Conservation (phyloP, 371 early-diverging fungal genomes). For the Rhizopus delemar region DNA sequence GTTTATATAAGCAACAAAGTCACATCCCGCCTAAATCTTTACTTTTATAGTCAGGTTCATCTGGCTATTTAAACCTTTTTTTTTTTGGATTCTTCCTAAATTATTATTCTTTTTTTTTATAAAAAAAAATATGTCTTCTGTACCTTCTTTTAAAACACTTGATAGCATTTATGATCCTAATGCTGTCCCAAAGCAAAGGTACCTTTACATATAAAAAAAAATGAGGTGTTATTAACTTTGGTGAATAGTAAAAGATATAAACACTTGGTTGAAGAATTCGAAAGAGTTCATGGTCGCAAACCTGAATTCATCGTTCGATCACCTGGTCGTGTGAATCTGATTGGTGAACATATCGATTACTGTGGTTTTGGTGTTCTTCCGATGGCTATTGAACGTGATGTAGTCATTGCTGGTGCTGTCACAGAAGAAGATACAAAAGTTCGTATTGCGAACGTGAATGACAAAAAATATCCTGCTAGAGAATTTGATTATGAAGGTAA, state of each 20-base stretch:
- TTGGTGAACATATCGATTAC: slow-evolving; percentile 97
- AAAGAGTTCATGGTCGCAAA: slow-evolving; percentile 56
- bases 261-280: slow-evolving; percentile 57
- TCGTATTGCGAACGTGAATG: slow-evolving; percentile 62
- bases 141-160: slow-evolving; percentile 42
- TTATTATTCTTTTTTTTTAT: background rate
- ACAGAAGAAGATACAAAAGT: slow-evolving; percentile 52
- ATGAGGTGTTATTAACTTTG: background rate
- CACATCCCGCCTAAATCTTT: slow-evolving; percentile 6
- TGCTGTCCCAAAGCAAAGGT: slow-evolving; percentile 45
- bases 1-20: slow-evolving; percentile 32
- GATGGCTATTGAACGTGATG: slow-evolving; percentile 93
- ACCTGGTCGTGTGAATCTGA: slow-evolving; percentile 94
- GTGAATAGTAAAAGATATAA: slow-evolving; percentile 57
- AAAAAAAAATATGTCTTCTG: slow-evolving; percentile 23
- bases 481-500: slow-evolving; percentile 62
- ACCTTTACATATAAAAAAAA: background rate
- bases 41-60: no score
- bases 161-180: slow-evolving; percentile 43
- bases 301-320: slow-evolving; percentile 86
- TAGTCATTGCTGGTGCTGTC: slow-evolving; percentile 72
- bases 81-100: background rate
- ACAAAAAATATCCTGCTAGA: slow-evolving; percentile 62
- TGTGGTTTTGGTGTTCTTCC: slow-evolving; percentile 92
- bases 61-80: background rate